A percentile compares a stretch with the other conserved stretches of the same genome.
These are phyloP conservation scores for Roridomyces roridus DNA, from an alignment of 768 basidiomycete species.

Conservation along the genomic window DNA sequence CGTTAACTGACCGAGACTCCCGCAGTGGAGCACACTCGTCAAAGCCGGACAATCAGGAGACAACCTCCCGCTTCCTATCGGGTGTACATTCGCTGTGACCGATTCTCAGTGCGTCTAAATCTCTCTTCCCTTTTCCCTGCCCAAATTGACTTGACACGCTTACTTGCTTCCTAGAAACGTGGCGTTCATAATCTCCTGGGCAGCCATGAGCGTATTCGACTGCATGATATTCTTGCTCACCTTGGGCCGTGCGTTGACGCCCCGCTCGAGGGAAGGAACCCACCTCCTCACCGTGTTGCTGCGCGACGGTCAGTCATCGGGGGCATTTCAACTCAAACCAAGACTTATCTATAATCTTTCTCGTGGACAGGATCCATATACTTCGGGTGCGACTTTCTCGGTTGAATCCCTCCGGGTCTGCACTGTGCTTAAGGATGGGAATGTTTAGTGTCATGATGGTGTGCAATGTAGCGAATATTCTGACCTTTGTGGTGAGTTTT, in stretches of 20 bases:
- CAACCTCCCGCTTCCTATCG: neutral
- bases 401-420: too few relatives aligned
- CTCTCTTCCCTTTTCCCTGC: neutral
- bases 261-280: neutral
- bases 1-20: neutral
- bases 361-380: slow-evolving; percentile 25
- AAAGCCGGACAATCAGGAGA: neutral
- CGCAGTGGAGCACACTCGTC: slow-evolving; percentile 16
- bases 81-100: slow-evolving; percentile 7
- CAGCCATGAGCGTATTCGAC: slow-evolving; percentile 15
- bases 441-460: slow-evolving; percentile 10
- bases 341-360: too few relatives aligned
- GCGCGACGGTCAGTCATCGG: slow-evolving; percentile 1
- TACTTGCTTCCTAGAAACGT: neutral
- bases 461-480: slow-evolving; percentile 11
- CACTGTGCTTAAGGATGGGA: too few relatives aligned
- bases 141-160: neutral
- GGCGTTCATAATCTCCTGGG: slow-evolving; percentile 11
- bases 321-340: too few relatives aligned
- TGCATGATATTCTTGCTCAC: slow-evolving; percentile 19
- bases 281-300: slow-evolving; percentile 13
- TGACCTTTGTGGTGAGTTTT: slow-evolving; percentile 14
- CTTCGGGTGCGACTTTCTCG: slow-evolving; percentile 10
- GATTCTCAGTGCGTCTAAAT: slow-evolving; percentile 1
- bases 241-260: slow-evolving; percentile 9